These are phyloP conservation scores for Gillenia trifoliata DNA, from an alignment of 306 rosid species.

Conservation along the genomic window DNA sequence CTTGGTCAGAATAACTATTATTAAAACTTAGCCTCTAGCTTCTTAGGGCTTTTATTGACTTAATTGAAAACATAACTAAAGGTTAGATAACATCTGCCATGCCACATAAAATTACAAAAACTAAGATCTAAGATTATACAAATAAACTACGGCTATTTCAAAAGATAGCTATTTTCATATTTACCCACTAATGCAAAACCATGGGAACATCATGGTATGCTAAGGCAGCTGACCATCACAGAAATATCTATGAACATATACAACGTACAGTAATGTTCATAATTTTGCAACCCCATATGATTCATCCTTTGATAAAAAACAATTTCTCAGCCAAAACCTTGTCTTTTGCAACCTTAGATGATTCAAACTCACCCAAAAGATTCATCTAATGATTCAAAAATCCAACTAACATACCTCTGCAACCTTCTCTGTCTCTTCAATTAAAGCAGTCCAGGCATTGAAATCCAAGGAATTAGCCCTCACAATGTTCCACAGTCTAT, in stretches of 20 bases:
- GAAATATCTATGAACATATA: neutral
- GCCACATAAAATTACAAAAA: neutral
- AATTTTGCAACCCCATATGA: neutral
- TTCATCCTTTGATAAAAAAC: neutral
- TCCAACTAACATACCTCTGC: constrained; percentile 57
- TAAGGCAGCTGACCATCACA: neutral
- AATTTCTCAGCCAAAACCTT: neutral
- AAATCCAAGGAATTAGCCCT: constrained; percentile 90
- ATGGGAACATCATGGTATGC: neutral
- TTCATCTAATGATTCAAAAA: constrained; percentile 3
- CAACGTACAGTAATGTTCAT: neutral
- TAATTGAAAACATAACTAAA: no score
- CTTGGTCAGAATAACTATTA: neutral
- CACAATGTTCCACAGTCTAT: constrained; percentile 89
- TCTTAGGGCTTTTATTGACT: no score
- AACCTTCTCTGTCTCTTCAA: constrained; percentile 92
- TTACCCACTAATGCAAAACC: neutral
- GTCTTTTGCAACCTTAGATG: neutral
- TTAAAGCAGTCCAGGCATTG: constrained; percentile 88
- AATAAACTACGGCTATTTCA: neutral
- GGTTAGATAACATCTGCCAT: no score
- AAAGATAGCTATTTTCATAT: neutral
- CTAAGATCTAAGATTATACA: neutral
- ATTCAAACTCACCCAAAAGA: neutral
- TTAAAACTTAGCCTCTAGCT: neutral